Base-by-base conservation (phyloP, 805 yeast genomes). In the Kodamaea restingae region DNA sequence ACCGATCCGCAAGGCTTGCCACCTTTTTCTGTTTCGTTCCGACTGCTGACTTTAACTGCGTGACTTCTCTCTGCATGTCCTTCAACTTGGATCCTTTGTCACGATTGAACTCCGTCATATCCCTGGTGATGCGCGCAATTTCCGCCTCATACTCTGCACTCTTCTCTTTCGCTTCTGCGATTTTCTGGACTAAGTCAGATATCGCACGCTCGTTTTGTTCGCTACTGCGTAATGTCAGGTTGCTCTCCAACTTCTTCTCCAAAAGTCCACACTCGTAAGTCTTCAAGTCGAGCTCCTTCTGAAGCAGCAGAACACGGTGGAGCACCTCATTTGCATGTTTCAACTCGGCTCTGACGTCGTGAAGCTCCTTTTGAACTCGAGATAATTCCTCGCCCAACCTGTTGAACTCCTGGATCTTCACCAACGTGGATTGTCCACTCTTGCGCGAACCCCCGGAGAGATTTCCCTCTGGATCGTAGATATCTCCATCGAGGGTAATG, bases 381-480 rank as follows among this genome's bases (percentile, higher is more conserved):
- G 61, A 58, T 9, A 78, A 55, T 41, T 67, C 63, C 7, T 52
- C 50, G 17, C 65, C 63, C 9, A 75, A 52, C 11, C 52, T 58
- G 50, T 84, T 84, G 48, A 73, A 81, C 42, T 75, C 75, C 51
- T 83, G 91, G 56, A 88, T 76, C 32, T 76, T 77, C 8, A 77
- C 57, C 41, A 90, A 67, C 2, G 84, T 59, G 0, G 88, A 75
- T 1, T 77, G 71, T 11, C 76, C 65, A 35, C 69, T 67, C 46
- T 71, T 79, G 49, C 91, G 73, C 15, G 95, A 81, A n/a, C 98
- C 98, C 35, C 99, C 99, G 1, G 96, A 85, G 18, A 93, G 67
- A 6, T 95, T 86, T 11, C 99, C 99, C 48, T 84, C 88, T 0
- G 98, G 98, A 56, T 93, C 98, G 61, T 90, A 93, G 8, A 83